phyloP scores from a whole-genome alignment of 179 eudicot species.

The Sideroxylon spinosum region DNA sequence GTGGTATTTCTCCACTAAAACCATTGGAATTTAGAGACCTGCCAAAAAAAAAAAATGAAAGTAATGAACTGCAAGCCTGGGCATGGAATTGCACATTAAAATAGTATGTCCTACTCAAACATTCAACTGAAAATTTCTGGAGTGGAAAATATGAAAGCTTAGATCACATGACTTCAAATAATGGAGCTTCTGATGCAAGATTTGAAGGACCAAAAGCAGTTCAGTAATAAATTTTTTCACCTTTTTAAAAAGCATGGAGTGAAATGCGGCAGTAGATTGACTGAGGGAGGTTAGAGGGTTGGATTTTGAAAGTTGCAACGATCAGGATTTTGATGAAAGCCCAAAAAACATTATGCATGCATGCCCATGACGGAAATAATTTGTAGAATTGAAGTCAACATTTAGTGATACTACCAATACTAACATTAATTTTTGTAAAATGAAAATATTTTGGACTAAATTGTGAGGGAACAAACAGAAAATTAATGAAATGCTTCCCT shows the following conservation, averaged over 20 bases:
- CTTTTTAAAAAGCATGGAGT: background rate
- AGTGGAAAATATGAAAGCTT: background rate
- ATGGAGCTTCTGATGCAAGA: background rate
- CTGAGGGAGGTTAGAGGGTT: background rate
- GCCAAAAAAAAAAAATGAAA: background rate
- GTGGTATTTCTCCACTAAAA: slow-evolving; percentile 59
- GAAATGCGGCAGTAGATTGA: background rate
- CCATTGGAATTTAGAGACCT: slow-evolving; percentile 68
- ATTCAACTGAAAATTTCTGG: background rate
- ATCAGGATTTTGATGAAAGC: background rate
- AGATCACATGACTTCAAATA: background rate
- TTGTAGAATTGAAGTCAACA: background rate
- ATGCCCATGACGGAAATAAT: background rate
- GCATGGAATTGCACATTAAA: background rate
- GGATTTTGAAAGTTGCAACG: background rate
- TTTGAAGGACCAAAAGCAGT: background rate
- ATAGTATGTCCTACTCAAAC: background rate
- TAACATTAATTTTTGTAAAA: background rate
- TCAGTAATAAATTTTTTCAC: background rate
- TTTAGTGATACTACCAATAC: background rate
- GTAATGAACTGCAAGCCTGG: background rate
- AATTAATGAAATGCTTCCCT: too few relatives aligned
- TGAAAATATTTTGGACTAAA: too few relatives aligned
- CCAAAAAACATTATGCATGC: background rate
- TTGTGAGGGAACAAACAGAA: too few relatives aligned